Base-by-base conservation (phyloP, 2,329 filamentous ascomycete genomes). In the Ascochyta viciae-villosae region DNA sequence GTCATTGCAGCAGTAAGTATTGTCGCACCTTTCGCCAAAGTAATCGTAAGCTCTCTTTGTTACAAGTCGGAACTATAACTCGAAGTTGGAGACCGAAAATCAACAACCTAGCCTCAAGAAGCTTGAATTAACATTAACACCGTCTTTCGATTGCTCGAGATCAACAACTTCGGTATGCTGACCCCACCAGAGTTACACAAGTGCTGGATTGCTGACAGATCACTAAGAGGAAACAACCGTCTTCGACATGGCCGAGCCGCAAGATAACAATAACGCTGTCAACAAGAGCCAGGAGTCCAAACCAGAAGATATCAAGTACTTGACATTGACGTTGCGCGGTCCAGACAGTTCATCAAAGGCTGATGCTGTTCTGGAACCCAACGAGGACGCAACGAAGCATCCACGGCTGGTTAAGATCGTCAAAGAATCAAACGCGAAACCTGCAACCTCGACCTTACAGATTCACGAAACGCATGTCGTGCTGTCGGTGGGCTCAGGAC, bases 401-500 rank as follows among this genome's bases (percentile, higher is more conserved):
- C 70, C 65, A 6, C 57, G 50, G 1, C 60, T 64, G 1, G 38
- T 71, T 16, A 61, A 57, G 12, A 50, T 71, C 38, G 34, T 54
- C 13, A 67, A 63, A 65, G 56, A 62, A 22, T 13, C 29, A 34
- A n/a, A 19, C 10, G 10, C 16, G 12, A 8, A 27, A 16, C 16
- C 12, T 24, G 41, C 61, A 19, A n/a, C 64, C 23, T 35, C 49
- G 39, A 16, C 23, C 12, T 6, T 45, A 6, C 27, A 22, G 15
- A 50, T 62, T n/a, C 49, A 61, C 22, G 67, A 71, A 47, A 72
- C 75, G 6, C 77, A 81, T 56, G 66, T 82, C 42, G 68, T 82
- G 33, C 65, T 82, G 15, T 82, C 80, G 3, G 75, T 74, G 15
- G 74, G 72, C 22, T 81, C 80, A 2, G 80, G 80, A 2, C 78